Evolutionary conservation across 108 stramenopile genomes (phyloP), one percentile per base, ranked within the genome.

Genomic region (Fragilaria crotonensis): DNA sequence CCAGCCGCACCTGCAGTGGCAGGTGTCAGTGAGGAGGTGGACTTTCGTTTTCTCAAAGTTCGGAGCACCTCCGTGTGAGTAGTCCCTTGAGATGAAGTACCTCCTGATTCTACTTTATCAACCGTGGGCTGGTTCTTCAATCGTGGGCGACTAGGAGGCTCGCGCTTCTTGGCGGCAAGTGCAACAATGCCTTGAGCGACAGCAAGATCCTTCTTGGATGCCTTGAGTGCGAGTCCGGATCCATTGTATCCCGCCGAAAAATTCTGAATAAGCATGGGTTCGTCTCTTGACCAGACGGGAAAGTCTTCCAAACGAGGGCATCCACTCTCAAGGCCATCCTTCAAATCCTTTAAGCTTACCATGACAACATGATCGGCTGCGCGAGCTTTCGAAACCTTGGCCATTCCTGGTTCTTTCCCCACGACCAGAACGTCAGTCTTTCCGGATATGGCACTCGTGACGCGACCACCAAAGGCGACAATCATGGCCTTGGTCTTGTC

Each of bases 351-450:
- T 17, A 60, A 26, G 20, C 46, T 48, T 25, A 65, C 14, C 45
- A 65, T 18, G 25, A 22, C 28, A 25, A 59, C 17, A 4, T 60
- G 49, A 4, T 4, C 4, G n/a, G 5, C 26, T 58, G 9, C 41
- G 17, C 54, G 54, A 26, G 81, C 77, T 36, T 82, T 68, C 20
- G 41, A 20, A 4, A 82, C 81, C 60, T 83, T 83, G 33, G 53
- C 52, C 2, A 70, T 48, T 11, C 81, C 81, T 26, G 81, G 81
- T 19, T 74, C 76, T 60, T 73, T 68, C 17, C 81, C 81, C 11
- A 83, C 78, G 3, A 83, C 30, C 17, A 83, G 48, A 41, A 62
- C 62, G 66, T 83, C 63, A 27, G 78, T 79, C 60, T 67, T 67
- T 50, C 80, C 80, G 18, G 65, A 67, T 7, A 81, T 53, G 7